Evolutionary conservation across 306 rosid genomes (phyloP).

Genomic region (Leucaena leucocephala): DNA sequence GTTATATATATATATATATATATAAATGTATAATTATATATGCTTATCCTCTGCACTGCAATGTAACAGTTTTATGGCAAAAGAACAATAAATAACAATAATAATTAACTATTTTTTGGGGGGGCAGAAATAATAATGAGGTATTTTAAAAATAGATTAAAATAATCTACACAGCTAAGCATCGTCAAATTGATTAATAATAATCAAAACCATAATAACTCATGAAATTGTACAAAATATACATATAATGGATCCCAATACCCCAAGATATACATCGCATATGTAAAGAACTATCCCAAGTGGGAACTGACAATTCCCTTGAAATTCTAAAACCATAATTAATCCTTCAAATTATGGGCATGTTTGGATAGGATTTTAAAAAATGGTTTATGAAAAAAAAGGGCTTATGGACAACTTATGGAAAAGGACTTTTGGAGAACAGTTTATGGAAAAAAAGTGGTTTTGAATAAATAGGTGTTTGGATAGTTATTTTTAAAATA

Average conservation of each 20-base stretch:
- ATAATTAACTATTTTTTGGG: background rate
- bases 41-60: background rate
- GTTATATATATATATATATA: too few relatives aligned
- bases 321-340: conserved; percentile 24
- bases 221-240: background rate
- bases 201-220: conserved; percentile 5
- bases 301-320: conserved; percentile 21
- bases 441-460: too few relatives aligned
- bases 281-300: background rate
- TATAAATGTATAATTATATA: background rate
- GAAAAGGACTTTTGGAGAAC: too few relatives aligned
- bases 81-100: background rate
- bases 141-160: background rate
- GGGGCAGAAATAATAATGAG: background rate
- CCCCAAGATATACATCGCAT: conserved; percentile 22
- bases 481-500: too few relatives aligned
- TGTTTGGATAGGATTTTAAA: too few relatives aligned
- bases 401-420: too few relatives aligned
- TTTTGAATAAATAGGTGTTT: too few relatives aligned
- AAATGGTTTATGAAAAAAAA: too few relatives aligned
- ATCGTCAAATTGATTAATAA: background rate
- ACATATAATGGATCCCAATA: conserved; percentile 40
- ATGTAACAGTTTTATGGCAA: background rate
- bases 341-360: background rate
- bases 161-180: conserved; percentile 3